phyloP scores from a whole-genome alignment of 441 rosid genomes.

The Viola pubescens region DNA sequence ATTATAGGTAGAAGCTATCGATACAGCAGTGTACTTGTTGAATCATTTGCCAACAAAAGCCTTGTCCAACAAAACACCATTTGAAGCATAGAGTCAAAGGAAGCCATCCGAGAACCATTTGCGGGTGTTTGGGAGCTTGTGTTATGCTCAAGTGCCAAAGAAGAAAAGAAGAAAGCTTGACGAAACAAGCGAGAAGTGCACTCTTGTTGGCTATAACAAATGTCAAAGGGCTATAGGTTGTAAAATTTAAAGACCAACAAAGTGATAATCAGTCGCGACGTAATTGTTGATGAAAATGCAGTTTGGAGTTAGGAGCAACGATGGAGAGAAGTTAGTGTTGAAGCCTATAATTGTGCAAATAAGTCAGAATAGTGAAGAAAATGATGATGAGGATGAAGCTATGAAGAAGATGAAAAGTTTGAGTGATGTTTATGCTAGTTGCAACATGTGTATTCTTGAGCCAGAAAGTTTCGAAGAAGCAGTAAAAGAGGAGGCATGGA shows the following conservation, averaged over 20 bases:
- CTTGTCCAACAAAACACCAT: neutral
- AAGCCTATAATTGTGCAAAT: neutral
- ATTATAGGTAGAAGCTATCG: neutral
- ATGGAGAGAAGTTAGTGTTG: neutral
- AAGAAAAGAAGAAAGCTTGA: neutral
- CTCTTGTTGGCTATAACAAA: neutral
- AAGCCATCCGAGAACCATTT: neutral
- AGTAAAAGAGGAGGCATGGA: constrained; percentile 5
- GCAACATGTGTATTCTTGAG: neutral
- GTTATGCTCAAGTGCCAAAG: neutral
- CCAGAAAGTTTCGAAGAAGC: neutral
- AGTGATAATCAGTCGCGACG: neutral
- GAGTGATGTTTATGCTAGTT: neutral
- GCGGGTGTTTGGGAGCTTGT: neutral
- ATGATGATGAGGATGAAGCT: neutral
- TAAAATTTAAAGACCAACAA: neutral
- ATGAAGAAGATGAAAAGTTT: neutral
- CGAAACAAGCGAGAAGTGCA: neutral
- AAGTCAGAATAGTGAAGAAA: no score
- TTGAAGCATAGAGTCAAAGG: neutral
- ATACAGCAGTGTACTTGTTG: neutral
- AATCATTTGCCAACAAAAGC: neutral
- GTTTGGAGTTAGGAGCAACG: neutral
- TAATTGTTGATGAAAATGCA: neutral
- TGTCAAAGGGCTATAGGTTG: neutral